Conservation (phyloP, 1,284 basidiomycete genomes). For the Ustilago xerochloae region DNA sequence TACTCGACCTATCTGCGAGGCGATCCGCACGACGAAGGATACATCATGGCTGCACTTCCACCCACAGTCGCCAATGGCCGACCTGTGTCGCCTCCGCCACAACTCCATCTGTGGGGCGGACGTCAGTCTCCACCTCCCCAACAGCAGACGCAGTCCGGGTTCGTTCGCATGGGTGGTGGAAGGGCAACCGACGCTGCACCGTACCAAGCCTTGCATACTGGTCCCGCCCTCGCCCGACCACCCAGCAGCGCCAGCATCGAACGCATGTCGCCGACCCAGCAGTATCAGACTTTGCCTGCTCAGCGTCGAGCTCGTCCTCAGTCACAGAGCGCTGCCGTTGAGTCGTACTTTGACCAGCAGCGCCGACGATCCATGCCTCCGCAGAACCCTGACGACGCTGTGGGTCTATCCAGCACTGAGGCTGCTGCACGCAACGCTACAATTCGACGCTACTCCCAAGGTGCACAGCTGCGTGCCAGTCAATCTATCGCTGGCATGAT, state of each 20-base stretch:
- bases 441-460: conserved; percentile 35
- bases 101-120: conserved; percentile 32
- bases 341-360: conserved; percentile 36
- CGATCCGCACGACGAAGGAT: conserved; percentile 58
- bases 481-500: conserved; percentile 48
- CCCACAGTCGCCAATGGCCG: conserved; percentile 13
- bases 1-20: conserved; percentile 52
- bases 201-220: conserved; percentile 34
- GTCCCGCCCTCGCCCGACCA: conserved; percentile 5
- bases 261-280: conserved; percentile 26
- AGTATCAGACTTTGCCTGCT: conserved; percentile 14
- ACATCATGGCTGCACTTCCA: conserved; percentile 61
- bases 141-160: conserved; percentile 37
- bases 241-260: conserved; percentile 34
- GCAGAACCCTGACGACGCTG: conserved; percentile 11
- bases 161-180: conserved; percentile 58
- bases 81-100: conserved; percentile 34
- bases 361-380: conserved; percentile 18
- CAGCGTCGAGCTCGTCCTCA: conserved; percentile 28
- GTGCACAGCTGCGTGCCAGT: conserved; percentile 32
- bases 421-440: conserved; percentile 39
- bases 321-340: conserved; percentile 24
- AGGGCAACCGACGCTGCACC: conserved; percentile 52
- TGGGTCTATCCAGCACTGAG: conserved; percentile 34
- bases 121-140: conserved; percentile 29